Conservation (phyloP, 371 early-diverging fungal species). For the Haplosporangium sp. region DNA sequence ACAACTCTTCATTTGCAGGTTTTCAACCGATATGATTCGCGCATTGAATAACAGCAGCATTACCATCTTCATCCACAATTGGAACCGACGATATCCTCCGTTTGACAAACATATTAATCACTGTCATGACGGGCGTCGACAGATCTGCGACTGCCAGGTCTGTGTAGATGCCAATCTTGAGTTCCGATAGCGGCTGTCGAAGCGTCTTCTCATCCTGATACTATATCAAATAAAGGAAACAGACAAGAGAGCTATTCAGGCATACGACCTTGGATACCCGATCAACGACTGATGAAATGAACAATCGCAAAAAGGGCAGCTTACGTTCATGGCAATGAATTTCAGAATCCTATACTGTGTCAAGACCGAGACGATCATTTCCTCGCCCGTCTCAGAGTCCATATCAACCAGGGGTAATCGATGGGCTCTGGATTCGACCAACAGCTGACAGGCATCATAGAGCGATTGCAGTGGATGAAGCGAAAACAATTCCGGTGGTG, state of each 20-base stretch:
- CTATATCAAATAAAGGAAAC: slow-evolving; percentile 48
- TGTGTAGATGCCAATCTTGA: slow-evolving; percentile 88
- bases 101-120: slow-evolving; percentile 90
- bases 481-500: slow-evolving; percentile 70
- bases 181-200: slow-evolving; percentile 75
- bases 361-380: slow-evolving; percentile 91
- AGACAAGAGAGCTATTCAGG: slow-evolving; percentile 1
- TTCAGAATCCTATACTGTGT: slow-evolving; percentile 92
- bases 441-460: slow-evolving; percentile 81
- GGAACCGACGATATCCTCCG: slow-evolving; percentile 91
- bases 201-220: slow-evolving; percentile 73
- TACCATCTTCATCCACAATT: slow-evolving; percentile 88
- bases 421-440: slow-evolving; percentile 84
- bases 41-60: not conserved
- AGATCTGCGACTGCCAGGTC: slow-evolving; percentile 82
- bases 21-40: too few species aligned
- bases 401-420: slow-evolving; percentile 90
- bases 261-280: too few species aligned
- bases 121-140: slow-evolving; percentile 85
- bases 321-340: slow-evolving; percentile 89
- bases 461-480: slow-evolving; percentile 88
- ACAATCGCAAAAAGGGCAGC: slow-evolving; percentile 8
- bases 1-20: too few species aligned
- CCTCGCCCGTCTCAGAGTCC: slow-evolving; percentile 77
- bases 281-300: too few species aligned